These are phyloP conservation scores for Starmerella geochares DNA, from an alignment of 805 yeast genomes.

Conservation along the genomic window DNA sequence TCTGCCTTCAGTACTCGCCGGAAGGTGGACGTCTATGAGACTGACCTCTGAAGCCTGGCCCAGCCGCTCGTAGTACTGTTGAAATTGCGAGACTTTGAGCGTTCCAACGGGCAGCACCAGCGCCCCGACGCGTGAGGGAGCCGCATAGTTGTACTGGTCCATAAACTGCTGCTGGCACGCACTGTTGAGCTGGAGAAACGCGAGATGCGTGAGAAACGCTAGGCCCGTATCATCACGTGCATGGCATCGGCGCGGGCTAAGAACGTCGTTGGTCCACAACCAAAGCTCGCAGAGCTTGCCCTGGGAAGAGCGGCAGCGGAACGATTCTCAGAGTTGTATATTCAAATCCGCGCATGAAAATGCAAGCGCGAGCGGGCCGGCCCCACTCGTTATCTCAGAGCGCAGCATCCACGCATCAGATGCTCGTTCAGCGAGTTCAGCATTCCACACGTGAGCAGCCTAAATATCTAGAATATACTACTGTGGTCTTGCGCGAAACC, in stretches of 20 bases:
- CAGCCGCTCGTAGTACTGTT: constrained; percentile 38
- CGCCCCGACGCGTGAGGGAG: constrained; percentile 57
- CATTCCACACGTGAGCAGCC: too few relatives aligned
- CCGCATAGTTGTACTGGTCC: constrained; percentile 37
- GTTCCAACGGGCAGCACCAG: constrained; percentile 59
- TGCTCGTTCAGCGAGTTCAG: too few relatives aligned
- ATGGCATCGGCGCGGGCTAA: neutral
- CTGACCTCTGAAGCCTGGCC: constrained; percentile 51
- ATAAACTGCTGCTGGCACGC: constrained; percentile 10
- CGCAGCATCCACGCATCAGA: too few relatives aligned
- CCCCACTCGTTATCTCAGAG: too few relatives aligned
- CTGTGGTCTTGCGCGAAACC: too few relatives aligned
- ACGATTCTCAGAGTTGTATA: too few relatives aligned
- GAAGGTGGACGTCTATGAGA: constrained; percentile 50
- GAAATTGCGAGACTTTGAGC: constrained; percentile 38
- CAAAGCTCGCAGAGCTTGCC: too few relatives aligned
- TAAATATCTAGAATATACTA: too few relatives aligned
- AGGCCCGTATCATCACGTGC: constrained; percentile 2
- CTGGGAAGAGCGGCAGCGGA: too few relatives aligned
- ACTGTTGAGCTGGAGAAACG: neutral
- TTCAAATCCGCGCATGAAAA: too few relatives aligned
- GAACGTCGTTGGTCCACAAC: neutral
- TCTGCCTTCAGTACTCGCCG: constrained; percentile 38
- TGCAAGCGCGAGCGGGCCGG: too few relatives aligned
- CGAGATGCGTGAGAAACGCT: neutral